These are phyloP conservation scores for Dothidotthia symphoricarpi DNA, from an alignment of 2,329 filamentous ascomycete species.

Conservation along the genomic window DNA sequence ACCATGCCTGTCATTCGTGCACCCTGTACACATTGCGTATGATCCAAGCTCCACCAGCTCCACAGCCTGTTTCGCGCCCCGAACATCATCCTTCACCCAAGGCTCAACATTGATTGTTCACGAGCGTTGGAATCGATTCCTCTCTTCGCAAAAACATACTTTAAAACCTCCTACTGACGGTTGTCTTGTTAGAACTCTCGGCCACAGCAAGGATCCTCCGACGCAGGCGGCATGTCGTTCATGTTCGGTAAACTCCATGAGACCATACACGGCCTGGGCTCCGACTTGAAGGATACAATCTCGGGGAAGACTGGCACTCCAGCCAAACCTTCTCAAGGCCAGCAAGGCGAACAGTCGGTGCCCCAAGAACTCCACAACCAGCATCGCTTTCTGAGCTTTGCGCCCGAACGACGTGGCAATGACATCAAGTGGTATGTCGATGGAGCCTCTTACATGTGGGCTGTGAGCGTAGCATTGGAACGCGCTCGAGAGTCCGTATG, in stretches of 20 bases:
- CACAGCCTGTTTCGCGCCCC: background rate
- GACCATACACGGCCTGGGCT: conserved; percentile 52
- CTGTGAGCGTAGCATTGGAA: conserved; percentile 76
- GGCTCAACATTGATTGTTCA: too few relatives aligned
- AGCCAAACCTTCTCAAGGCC: conserved; percentile 42
- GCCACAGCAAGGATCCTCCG: conserved; percentile 30
- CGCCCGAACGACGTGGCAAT: conserved; percentile 68
- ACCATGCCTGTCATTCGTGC: conserved; percentile 20
- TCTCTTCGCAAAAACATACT: too few relatives aligned
- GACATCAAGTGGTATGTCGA: conserved; percentile 85
- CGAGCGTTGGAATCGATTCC: too few relatives aligned
- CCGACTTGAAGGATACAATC: conserved; percentile 52
- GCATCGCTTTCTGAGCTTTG: conserved; percentile 64
- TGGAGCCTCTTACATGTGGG: conserved; percentile 72
- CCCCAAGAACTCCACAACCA: conserved; percentile 42
- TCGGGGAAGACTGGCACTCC: conserved; percentile 50
- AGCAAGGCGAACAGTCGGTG: conserved; percentile 16
- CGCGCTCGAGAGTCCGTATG: conserved; percentile 74
- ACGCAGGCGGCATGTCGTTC: conserved; percentile 41
- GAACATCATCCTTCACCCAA: background rate
- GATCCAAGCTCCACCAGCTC: conserved; percentile 7
- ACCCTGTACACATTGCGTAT: conserved; percentile 10
- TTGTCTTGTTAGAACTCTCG: conserved; percentile 17
- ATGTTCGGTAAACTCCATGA: conserved; percentile 58
- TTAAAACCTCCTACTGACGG: conserved; percentile 4